Evolutionary conservation across 2,329 filamentous ascomycete genomes (phyloP), one percentile per base, ranked within the genome.

Genomic region (Xylaria sp.): DNA sequence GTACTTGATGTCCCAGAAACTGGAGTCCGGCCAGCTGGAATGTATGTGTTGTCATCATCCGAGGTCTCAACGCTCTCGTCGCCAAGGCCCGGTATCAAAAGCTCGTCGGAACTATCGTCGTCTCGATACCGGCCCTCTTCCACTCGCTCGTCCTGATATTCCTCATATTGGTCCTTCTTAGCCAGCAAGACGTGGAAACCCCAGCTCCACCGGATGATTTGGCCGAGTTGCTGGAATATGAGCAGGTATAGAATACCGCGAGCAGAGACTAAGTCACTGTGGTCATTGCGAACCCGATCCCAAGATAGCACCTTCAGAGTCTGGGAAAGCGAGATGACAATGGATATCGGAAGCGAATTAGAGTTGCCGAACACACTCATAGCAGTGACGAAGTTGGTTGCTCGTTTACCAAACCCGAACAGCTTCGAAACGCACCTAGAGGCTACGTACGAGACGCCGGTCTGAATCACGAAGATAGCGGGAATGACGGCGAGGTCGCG

Each of bases 321-420:
- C 72, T 96, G 90, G 11, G 93, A 95, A 9, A 99, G 82, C 7
- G 93, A 97, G 59, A 97, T 83, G 63, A 99, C 92, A 58, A 99
- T 85, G 0, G 94, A 99, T 63, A 99, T 97, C 0, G 94, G 94
- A 18, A 99, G 83, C 16, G 94, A 97, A 76, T 99, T 99, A 39
- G 93, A 97, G 74, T 99, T 99, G 68, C 93, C 94, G 73, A 99
- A 99, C 53, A 97, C 83, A 44, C 90, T 92, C 94, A 99, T 99
- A 56, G 94, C 94, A 37, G 91, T 90, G 48, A 99, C 89, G 71
- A 99, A 99, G 76, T 99, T 99, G 66, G 88, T 84, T 48, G 92
- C 90, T 63, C 93, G 86, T 74, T 89, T 92, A 68, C 85, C 86
- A 75, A 99, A 92, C 13, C 90, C 81, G 73, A 92, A 96, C 53